Percentiles rank a stretch among this genome's conserved stretches.
Conservation (phyloP, 192 early-diverging fungal genomes). For the Coemansia sp. region DNA sequence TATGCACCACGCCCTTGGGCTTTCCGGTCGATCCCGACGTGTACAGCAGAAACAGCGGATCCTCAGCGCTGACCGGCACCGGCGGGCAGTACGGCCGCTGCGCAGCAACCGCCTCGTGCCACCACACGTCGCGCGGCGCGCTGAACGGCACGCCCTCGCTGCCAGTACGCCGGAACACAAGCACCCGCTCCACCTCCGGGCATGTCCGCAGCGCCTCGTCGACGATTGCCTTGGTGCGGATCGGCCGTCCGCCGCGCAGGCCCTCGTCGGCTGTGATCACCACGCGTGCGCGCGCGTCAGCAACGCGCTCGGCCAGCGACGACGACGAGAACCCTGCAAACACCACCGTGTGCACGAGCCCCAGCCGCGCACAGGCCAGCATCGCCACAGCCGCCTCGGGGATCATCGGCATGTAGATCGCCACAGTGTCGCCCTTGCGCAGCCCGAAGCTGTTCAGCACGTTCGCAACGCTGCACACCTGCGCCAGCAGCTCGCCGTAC, state of each 20-base stretch:
- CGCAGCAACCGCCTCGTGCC: constrained; percentile 85
- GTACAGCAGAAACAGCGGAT: constrained; percentile 94
- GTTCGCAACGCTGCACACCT: constrained; percentile 86
- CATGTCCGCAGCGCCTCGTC: constrained; percentile 83
- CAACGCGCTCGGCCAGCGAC: constrained; percentile 88
- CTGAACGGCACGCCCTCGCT: constrained; percentile 72
- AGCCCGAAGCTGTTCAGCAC: constrained; percentile 80
- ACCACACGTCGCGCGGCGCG: constrained; percentile 84
- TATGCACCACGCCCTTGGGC: constrained; percentile 94
- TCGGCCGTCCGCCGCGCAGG: constrained; percentile 83
- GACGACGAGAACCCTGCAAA: constrained; percentile 97
- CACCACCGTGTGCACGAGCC: constrained; percentile 90
- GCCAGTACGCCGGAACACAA: constrained; percentile 91
- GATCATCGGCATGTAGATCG: constrained; percentile 98
- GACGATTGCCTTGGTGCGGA: constrained; percentile 89
- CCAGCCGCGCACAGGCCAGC: constrained; percentile 93
- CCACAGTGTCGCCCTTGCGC: constrained; percentile 90
- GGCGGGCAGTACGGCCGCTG: constrained; percentile 87
- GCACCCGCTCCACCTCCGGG: constrained; percentile 77
- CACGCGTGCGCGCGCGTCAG: constrained; percentile 76
- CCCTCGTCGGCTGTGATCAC: constrained; percentile 96
- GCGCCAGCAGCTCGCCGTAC: constrained; percentile 76
- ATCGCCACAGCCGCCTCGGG: constrained; percentile 92
- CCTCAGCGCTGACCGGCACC: constrained; percentile 83
- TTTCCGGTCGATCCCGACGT: constrained; percentile 89